Conservation (phyloP, 768 basidiomycete species). For the Xerocomus spinulosus region DNA sequence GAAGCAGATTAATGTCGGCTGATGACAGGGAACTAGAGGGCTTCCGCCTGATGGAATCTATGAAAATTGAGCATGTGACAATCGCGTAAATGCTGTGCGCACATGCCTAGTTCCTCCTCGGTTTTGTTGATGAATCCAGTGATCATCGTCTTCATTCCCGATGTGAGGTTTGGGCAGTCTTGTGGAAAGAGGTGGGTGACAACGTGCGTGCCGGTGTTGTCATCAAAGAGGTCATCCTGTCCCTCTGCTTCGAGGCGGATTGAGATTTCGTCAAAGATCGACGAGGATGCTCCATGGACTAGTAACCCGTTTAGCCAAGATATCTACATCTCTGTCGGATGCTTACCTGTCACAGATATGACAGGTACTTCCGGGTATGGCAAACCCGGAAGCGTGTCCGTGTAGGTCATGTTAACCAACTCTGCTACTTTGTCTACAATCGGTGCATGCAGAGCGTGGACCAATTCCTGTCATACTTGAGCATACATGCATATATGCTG, state of each 20-base stretch:
- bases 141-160: conserved; percentile 54
- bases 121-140: conserved; percentile 46
- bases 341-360: conserved; percentile 51
- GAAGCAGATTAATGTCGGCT: conserved; percentile 58
- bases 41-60: conserved; percentile 42
- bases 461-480: conserved; percentile 36
- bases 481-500: neutral
- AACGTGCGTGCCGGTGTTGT: conserved; percentile 18
- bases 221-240: conserved; percentile 22
- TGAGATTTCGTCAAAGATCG: conserved; percentile 45
- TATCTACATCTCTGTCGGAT: neutral
- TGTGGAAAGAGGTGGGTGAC: conserved; percentile 52
- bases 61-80: neutral
- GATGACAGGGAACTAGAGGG: conserved; percentile 48
- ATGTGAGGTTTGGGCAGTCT: conserved; percentile 50
- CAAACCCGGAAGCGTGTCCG: conserved; percentile 46
- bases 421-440: conserved; percentile 43
- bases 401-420: conserved; percentile 43
- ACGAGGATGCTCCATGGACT: conserved; percentile 44
- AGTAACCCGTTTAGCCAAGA: conserved; percentile 3
- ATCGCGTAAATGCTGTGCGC: conserved; percentile 8
- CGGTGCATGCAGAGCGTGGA: conserved; percentile 45
- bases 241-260: conserved; percentile 31
- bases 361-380: conserved; percentile 60
- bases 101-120: conserved; percentile 28